Percentiles rank a stretch among this genome's conserved stretches.
These are phyloP conservation scores for Pouteria campechiana DNA, from an alignment of 179 eudicot species.

Conservation along the genomic window DNA sequence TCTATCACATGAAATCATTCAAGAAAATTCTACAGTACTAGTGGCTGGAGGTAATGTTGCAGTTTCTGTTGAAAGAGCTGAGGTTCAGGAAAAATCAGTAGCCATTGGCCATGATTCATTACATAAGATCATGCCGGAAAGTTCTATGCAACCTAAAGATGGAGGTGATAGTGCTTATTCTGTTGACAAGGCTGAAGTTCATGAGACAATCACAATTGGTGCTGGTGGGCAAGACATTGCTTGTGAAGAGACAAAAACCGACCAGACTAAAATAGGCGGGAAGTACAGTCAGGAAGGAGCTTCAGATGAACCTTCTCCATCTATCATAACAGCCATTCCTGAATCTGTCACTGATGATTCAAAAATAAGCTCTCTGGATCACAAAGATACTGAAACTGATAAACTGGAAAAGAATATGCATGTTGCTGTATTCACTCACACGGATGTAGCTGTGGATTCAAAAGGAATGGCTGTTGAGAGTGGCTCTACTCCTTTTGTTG, in stretches of 20 bases:
- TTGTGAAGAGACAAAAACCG: background rate
- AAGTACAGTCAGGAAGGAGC: slow-evolving; percentile 1
- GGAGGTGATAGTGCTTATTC: slow-evolving; percentile 7
- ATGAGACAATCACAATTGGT: too few species aligned
- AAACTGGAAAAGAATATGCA: background rate
- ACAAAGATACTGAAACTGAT: slow-evolving; percentile 2
- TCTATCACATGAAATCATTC: too few species aligned
- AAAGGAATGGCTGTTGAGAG: background rate
- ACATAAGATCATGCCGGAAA: background rate
- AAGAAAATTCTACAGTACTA: too few species aligned
- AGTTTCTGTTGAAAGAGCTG: too few species aligned
- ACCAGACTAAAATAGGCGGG: slow-evolving; percentile 9
- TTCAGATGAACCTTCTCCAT: background rate
- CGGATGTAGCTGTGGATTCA: slow-evolving; percentile 5
- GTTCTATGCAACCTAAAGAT: slow-evolving; percentile 1
- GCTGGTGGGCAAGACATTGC: too few species aligned
- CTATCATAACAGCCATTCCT: slow-evolving; percentile 2
- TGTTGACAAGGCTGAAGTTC: too few species aligned
- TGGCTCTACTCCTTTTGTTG: background rate
- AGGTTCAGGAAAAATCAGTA: too few species aligned
- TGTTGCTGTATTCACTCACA: background rate
- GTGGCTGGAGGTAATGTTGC: too few species aligned
- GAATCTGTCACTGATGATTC: too few species aligned
- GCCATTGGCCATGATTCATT: background rate
- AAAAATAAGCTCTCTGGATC: slow-evolving; percentile 1